Evolutionary conservation across 176 grass and related monocot species (phyloP), one percentile per base, ranked within the genome.

Genomic region (Bonia amplexicaulis): DNA sequence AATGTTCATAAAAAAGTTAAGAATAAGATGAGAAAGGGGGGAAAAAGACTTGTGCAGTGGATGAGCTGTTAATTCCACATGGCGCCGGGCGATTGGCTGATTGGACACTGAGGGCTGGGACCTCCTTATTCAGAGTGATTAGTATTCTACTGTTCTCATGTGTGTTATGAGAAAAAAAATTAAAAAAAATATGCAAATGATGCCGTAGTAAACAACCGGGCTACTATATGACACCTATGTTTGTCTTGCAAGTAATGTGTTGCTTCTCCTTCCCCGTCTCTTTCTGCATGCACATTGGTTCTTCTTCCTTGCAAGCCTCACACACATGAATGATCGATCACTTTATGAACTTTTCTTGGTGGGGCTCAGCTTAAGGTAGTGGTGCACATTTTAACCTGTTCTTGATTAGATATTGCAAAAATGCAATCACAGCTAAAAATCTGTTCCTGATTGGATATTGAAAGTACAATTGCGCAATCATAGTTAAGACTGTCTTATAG

Each of bases 1-100:
- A 80, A 87, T 87, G 85, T 87, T 80, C 33, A 84, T 91, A 84
- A 69, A 73, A 70, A 46, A 14, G 9, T 75, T 53, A 47, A 68
- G 60, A 92, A 86, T 82, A 92, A 92, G 31, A 67, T 7, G 42
- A 54, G 15, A 31, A 7, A 7, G 60, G 26, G 22, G 6, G 0
- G 3, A 82, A 53, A 66, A 71, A 80, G 83, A 80, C 74, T 14
- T 44, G 75, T 69, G 86, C 69, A 76, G 77, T 63, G 80, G 81
- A 39, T 66, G 52, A 76, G 76, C 70, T 84, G 64, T 84, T 57
- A 66, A 79, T 63, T 79, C 75, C 74, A 84, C 80, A 48, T 80
- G 87, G 61, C 69, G 29, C 42, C 33, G 63, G 8, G 6, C 22
- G 33, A 79, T 80, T 63, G 11, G 85, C 16, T 62, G 82, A 19